These are phyloP conservation scores for Debaryomyces hansenii DNA, from an alignment of 805 yeast genomes.

Conservation along the genomic window DNA sequence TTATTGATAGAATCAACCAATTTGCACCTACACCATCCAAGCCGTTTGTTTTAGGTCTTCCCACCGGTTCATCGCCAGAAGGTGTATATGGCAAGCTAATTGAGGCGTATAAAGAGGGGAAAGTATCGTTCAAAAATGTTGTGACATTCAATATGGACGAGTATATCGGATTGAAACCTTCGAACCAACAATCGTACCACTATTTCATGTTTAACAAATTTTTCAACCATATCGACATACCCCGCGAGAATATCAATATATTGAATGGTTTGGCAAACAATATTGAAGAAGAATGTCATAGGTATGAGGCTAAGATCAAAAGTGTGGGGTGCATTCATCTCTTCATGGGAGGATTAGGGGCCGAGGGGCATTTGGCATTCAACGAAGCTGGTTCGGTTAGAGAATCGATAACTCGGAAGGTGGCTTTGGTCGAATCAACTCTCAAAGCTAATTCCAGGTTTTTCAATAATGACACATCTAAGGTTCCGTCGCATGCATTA, in stretches of 20 bases:
- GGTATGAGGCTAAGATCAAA: slow-evolving; percentile 50
- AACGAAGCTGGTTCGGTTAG: slow-evolving; percentile 56
- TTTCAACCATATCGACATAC: slow-evolving; percentile 56
- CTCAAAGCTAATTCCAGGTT: slow-evolving; percentile 55
- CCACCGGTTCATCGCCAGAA: slow-evolving; percentile 64
- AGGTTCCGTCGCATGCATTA: slow-evolving; percentile 53
- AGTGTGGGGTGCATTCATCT: slow-evolving; percentile 50
- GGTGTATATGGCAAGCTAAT: slow-evolving; percentile 50
- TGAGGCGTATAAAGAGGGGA: slow-evolving; percentile 40
- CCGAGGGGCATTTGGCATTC: slow-evolving; percentile 62
- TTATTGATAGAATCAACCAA: slow-evolving; percentile 41
- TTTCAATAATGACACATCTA: slow-evolving; percentile 43
- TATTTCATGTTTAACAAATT: slow-evolving; percentile 58
- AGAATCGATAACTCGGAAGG: slow-evolving; percentile 45
- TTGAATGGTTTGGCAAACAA: slow-evolving; percentile 52
- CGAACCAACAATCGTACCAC: slow-evolving; percentile 53
- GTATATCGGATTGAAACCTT: slow-evolving; percentile 49
- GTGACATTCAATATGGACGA: slow-evolving; percentile 66
- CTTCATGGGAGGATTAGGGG: slow-evolving; percentile 60
- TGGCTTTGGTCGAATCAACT: slow-evolving; percentile 48
- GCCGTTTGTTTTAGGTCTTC: slow-evolving; percentile 58
- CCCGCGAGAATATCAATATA: slow-evolving; percentile 51
- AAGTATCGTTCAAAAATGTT: slow-evolving; percentile 49
- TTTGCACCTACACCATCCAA: slow-evolving; percentile 44
- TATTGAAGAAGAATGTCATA: slow-evolving; percentile 44